Evolutionary conservation across 2,329 filamentous ascomycete genomes (phyloP).

Genomic region (Aspergillus persii): DNA sequence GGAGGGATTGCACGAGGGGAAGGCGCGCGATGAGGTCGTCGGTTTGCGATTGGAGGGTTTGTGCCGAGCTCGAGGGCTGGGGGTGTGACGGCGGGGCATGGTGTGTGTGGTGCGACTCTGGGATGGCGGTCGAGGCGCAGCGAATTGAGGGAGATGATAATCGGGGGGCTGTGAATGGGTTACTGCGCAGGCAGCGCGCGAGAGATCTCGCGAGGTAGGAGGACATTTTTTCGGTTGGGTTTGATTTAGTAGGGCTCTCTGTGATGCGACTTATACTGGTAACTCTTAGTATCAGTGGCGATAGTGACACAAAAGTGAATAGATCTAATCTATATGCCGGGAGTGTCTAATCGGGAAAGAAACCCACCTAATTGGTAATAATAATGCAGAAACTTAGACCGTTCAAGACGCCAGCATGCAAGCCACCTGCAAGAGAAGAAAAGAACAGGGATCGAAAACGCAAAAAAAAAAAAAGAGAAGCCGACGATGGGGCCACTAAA

Average conservation of each 20-base stretch:
- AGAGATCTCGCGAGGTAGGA: not conserved
- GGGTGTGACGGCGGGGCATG: constrained; percentile 1
- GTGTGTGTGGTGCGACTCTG: constrained; percentile 6
- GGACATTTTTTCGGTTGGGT: not conserved
- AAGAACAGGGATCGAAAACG: not conserved
- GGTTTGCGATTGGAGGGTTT: constrained; percentile 5
- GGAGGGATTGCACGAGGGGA: constrained; percentile 66
- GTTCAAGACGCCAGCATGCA: not conserved
- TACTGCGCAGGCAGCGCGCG: not conserved
- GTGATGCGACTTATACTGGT: too few relatives aligned
- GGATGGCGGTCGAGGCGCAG: constrained; percentile 7
- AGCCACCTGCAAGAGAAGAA: not conserved
- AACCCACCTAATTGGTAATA: too few relatives aligned
- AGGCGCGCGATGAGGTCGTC: constrained; percentile 46
- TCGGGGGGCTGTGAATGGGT: not conserved
- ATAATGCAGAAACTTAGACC: not conserved
- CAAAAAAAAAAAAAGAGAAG: constrained; percentile 2
- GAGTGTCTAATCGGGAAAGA: too few relatives aligned
- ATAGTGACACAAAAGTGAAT: too few relatives aligned
- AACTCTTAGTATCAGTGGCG: not conserved
- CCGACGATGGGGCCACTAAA: not conserved
- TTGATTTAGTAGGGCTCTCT: not conserved
- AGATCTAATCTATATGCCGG: too few relatives aligned
- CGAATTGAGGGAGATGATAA: not conserved
- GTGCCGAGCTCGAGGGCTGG: constrained; percentile 35